Conservation (phyloP, 2,329 filamentous ascomycete species). For the Fusarium sp. region DNA sequence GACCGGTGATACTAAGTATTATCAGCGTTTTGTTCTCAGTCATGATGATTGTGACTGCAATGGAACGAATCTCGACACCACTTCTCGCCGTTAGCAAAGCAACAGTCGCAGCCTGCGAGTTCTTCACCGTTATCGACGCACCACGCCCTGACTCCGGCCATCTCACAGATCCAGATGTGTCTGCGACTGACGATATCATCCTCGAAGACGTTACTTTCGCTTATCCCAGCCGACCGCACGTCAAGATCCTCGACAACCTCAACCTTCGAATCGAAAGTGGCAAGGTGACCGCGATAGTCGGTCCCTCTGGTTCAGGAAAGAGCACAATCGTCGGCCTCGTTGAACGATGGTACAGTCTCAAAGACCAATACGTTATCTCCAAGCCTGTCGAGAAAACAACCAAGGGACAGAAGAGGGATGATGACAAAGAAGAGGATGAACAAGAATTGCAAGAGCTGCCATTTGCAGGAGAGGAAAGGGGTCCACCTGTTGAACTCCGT, state of each 20-base stretch:
- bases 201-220: constrained; percentile 76
- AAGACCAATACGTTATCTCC: constrained; percentile 63
- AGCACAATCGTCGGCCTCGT: constrained; percentile 78
- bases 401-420: constrained; percentile 46
- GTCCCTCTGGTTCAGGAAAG: constrained; percentile 78
- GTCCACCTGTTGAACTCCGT: constrained; percentile 60
- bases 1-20: background rate
- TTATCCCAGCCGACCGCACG: constrained; percentile 74
- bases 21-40: constrained; percentile 4
- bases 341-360: constrained; percentile 77
- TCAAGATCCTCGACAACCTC: constrained; percentile 72
- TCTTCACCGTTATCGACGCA: constrained; percentile 15
- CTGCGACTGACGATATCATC: constrained; percentile 49
- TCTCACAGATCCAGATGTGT: background rate
- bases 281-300: constrained; percentile 80
- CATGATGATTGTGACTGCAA: constrained; percentile 3
- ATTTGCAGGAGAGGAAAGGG: constrained; percentile 51
- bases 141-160: background rate
- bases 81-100: constrained; percentile 9
- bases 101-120: constrained; percentile 3
- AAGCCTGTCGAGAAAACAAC: constrained; percentile 61
- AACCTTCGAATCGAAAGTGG: constrained; percentile 70
- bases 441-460: background rate
- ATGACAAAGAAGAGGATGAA: background rate
- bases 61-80: background rate